Base-by-base conservation (phyloP, 2,329 filamentous ascomycete genomes). In the Penicillium sp. region DNA sequence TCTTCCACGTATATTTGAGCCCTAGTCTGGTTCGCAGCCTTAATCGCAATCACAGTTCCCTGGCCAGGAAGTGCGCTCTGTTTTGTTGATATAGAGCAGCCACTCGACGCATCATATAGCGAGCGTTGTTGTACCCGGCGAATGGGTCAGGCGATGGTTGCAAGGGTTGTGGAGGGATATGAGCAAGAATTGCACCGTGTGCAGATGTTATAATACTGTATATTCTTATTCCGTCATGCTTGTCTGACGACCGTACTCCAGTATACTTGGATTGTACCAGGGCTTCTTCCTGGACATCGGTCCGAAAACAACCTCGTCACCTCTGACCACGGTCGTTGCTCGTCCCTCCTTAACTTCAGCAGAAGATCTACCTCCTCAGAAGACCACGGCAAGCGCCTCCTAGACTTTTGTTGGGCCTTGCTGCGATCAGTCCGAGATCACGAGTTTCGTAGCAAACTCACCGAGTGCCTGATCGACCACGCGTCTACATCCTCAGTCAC, bases 381-480 rank as follows among this genome's bases (percentile, higher is more conserved):
- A 8, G 47, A 50, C 45, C 47, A 55, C 42, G 9, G 50, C 36
- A 48, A 44, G 33, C 39, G 38, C 45, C 49, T 43, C 38, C 50
- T 48, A 9, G 37, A 25, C 7, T 39, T 26, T 39, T 4, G 37
- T 26, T 39, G 8, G 24, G 37, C 37, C 37, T 39, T 39, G 5
- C 4, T 39, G 18, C 37, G 5, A 39, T 39, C 8, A 26, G 37
- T 39, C 37, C 8, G 37, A 39, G 37, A 39, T 39, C 37, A 25
- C 37, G 37, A 39, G 24, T 39, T 39, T 26, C 37, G 37, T 12
- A 45, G 45, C 36, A n/a, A 26, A 12, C 33, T 47, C 39, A 34
- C 34, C 29, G 39, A 39, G 26, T 47, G 39, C 32, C 13, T 37
- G n/a, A 42, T 45, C 18, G 46, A 45, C 40, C 37, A 40, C 36